phyloP scores from a whole-genome alignment of 495 filamentous ascomycete genomes.

The Haplographium delicatum region DNA sequence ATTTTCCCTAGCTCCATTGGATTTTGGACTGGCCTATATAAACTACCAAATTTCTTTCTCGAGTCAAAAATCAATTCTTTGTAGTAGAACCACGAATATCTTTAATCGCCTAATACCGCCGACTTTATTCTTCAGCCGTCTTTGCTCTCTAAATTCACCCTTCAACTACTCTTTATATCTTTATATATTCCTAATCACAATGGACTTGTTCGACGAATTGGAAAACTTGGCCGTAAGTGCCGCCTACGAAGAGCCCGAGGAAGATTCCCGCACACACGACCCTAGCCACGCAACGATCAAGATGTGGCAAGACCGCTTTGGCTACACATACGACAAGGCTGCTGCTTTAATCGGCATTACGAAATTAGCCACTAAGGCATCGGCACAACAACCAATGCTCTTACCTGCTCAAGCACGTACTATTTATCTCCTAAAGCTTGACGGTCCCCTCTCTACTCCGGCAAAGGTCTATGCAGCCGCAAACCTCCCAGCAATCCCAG shows the following conservation, averaged over 20 bases:
- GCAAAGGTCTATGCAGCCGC: constrained; percentile 17
- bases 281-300: constrained; percentile 7
- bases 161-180: background rate
- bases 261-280: background rate
- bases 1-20: background rate
- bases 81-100: background rate
- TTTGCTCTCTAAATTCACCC: background rate
- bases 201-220: constrained; percentile 26
- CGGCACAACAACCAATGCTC: constrained; percentile 6
- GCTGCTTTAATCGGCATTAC: constrained; percentile 8
- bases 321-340: constrained; percentile 15
- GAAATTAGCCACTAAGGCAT: constrained; percentile 1
- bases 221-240: constrained; percentile 22
- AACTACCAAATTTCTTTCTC: background rate
- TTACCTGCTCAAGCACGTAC: constrained; percentile 11
- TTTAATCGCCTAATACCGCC: background rate
- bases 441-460: constrained; percentile 13
- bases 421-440: constrained; percentile 29
- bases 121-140: background rate
- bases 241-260: background rate
- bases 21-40: background rate
- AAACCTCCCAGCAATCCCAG: constrained; percentile 7
- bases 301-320: constrained; percentile 9
- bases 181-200: too few relatives aligned
- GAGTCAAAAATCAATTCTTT: background rate